Evolutionary conservation across 345 rosid species (phyloP), one percentile per base, ranked within the genome.

Genomic region (Geranium brycei): DNA sequence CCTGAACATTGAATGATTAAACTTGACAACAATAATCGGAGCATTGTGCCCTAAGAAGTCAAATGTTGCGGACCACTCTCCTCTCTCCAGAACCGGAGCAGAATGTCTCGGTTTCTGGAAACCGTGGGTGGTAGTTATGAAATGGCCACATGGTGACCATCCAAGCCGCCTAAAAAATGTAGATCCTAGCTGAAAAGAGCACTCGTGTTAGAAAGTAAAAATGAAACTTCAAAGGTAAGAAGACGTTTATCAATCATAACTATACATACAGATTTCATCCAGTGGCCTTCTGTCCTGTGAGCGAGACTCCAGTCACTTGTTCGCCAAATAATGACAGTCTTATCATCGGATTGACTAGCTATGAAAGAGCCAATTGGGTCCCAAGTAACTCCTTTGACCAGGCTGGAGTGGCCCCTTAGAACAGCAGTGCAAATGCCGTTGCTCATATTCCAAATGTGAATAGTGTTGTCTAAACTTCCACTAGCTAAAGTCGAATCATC

Each of bases 71-170:
- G 95, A 87, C 99, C 99, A 95, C 73, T 95, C 97, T 57, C 96
- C 99, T 77, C 99, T 85, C 77, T 91, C 97, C 16, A 95, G 81
- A 76, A 95, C 99, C 31, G 99, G 99, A 59, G 97, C 99, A 72
- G 99, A 95, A 82, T 95, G 99, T 85, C 92, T 88, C n/a, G 99
- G 99, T 77, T 91, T 95, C 81, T 95, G 99, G 82, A 76, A 95
- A 70, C 99, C 99, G 64, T 95, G 96, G 66, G 99, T 95, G 11
- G 97, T 95, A 53, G 99, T 91, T 73, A 95, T 80, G 69, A 87
- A 95, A 79, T 91, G 99, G 57, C 99, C 99, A 77, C 99, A 95
- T 1, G 99, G 97, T 17, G 99, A 95, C 97, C 99, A 95, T 41
- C 96, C 97, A 70, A 95, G 96, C 66, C 99, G 87, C 82, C 99